A percentile compares a stretch with the other conserved stretches of the same genome.
phyloP scores from a whole-genome alignment of 495 filamentous ascomycete genomes.

The Terfezia claveryi region DNA sequence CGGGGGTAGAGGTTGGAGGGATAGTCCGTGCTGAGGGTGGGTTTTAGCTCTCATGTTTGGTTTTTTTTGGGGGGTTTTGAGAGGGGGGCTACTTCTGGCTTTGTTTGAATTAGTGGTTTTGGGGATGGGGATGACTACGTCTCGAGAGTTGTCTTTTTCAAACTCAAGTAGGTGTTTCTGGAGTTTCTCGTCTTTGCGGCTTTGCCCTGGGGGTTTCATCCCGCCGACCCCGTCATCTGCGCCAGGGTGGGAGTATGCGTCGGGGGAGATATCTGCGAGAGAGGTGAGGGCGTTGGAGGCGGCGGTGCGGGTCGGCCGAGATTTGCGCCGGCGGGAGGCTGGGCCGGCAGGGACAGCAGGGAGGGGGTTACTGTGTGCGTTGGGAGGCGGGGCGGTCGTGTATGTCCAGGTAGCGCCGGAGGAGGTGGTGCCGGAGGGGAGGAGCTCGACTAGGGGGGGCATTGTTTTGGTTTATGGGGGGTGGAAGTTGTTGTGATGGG shows the following conservation, averaged over 20 bases:
- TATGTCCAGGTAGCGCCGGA: slow-evolving; percentile 4
- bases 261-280: slow-evolving; percentile 14
- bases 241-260: slow-evolving; percentile 10
- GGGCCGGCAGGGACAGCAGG: neutral
- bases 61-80: no score
- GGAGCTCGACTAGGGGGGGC: slow-evolving; percentile 1
- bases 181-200: neutral
- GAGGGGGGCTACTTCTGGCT: neutral
- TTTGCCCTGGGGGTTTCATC: neutral
- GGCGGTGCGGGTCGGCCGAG: slow-evolving; percentile 4
- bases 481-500: no score
- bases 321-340: neutral
- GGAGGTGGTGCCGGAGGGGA: neutral
- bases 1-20: slow-evolving; percentile 10
- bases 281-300: neutral
- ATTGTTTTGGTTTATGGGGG: no score
- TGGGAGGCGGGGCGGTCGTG: neutral
- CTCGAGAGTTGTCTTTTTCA: slow-evolving; percentile 17
- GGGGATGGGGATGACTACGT: slow-evolving; percentile 12
- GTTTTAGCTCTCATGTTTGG: no score
- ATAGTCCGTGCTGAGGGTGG: no score
- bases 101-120: slow-evolving; percentile 2
- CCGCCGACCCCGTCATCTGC: neutral
- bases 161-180: slow-evolving; percentile 17
- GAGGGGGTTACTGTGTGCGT: neutral